phyloP scores from a whole-genome alignment of 768 basidiomycete species.

The Psilocybe tampanensis region DNA sequence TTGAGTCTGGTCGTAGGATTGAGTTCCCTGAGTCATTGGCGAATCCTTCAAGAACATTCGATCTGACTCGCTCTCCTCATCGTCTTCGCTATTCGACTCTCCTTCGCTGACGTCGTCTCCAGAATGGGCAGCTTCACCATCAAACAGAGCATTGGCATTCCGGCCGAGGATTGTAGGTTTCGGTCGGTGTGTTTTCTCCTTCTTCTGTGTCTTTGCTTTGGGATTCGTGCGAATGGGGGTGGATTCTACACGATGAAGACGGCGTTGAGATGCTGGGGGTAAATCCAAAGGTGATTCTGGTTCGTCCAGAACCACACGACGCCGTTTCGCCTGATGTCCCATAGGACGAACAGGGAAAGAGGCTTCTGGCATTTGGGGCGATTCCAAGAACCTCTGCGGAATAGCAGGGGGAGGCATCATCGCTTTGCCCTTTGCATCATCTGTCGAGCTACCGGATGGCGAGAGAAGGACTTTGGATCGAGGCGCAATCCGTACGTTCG shows the following conservation, averaged over 20 bases:
- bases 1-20: slow-evolving; percentile 73
- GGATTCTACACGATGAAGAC: slow-evolving; percentile 38
- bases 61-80: slow-evolving; percentile 69
- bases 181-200: slow-evolving; percentile 17
- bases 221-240: slow-evolving; percentile 24
- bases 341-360: slow-evolving; percentile 31
- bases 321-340: slow-evolving; percentile 21
- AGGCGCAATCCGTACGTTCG: background rate
- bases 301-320: slow-evolving; percentile 34
- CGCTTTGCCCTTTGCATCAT: slow-evolving; percentile 12
- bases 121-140: slow-evolving; percentile 75
- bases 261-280: slow-evolving; percentile 37
- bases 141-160: slow-evolving; percentile 49
- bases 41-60: slow-evolving; percentile 64
- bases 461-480: slow-evolving; percentile 1
- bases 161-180: slow-evolving; percentile 29
- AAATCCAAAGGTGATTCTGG: slow-evolving; percentile 32
- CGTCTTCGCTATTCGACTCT: slow-evolving; percentile 53
- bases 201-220: slow-evolving; percentile 9
- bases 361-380: slow-evolving; percentile 23
- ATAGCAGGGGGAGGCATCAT: slow-evolving; percentile 31
- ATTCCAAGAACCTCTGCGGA: slow-evolving; percentile 17
- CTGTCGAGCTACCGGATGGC: slow-evolving; percentile 16
- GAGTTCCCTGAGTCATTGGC: slow-evolving; percentile 66
- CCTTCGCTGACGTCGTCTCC: slow-evolving; percentile 78